Conservation (phyloP, 257 asterid genomes). For the Striga asiatica region DNA sequence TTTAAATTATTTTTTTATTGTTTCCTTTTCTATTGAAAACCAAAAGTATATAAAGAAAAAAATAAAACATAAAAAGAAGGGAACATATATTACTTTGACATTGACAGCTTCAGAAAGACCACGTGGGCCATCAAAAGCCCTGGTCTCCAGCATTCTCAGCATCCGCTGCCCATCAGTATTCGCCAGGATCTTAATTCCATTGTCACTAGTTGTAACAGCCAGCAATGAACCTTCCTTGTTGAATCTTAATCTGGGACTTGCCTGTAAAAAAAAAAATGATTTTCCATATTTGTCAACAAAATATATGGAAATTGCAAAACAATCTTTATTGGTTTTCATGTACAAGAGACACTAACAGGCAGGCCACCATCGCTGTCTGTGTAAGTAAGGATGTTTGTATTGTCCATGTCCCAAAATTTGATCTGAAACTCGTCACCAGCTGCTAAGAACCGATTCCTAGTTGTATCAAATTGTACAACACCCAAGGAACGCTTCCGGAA, state of each 20-base stretch:
- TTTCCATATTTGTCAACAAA: slow-evolving; percentile 11
- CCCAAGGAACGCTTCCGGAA: slow-evolving; percentile 82
- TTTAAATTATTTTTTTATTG: no score
- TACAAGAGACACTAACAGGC: slow-evolving; percentile 61
- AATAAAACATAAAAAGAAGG: slow-evolving; percentile 6
- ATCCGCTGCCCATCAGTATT: slow-evolving; percentile 81
- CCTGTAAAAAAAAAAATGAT: slow-evolving; percentile 34
- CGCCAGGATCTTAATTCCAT: slow-evolving; percentile 88
- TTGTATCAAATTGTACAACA: slow-evolving; percentile 83
- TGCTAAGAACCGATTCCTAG: slow-evolving; percentile 78
- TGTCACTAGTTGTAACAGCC: slow-evolving; percentile 86
- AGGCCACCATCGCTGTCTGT: slow-evolving; percentile 88
- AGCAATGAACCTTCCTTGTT: slow-evolving; percentile 90
- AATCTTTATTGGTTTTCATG: slow-evolving; percentile 14
- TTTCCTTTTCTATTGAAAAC: no score
- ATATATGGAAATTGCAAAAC: background rate
- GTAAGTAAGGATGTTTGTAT: slow-evolving; percentile 45
- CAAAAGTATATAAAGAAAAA: background rate
- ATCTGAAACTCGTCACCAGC: slow-evolving; percentile 93
- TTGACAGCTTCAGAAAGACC: slow-evolving; percentile 62
- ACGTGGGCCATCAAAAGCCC: slow-evolving; percentile 81
- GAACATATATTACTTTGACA: slow-evolving; percentile 42
- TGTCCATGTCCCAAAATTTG: slow-evolving; percentile 94
- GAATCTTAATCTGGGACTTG: slow-evolving; percentile 86
- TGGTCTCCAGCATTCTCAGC: slow-evolving; percentile 80